Evolutionary conservation across 176 grass and related monocot genomes (phyloP), one percentile per base, ranked within the genome.

Genomic region (Thalia dealbata): DNA sequence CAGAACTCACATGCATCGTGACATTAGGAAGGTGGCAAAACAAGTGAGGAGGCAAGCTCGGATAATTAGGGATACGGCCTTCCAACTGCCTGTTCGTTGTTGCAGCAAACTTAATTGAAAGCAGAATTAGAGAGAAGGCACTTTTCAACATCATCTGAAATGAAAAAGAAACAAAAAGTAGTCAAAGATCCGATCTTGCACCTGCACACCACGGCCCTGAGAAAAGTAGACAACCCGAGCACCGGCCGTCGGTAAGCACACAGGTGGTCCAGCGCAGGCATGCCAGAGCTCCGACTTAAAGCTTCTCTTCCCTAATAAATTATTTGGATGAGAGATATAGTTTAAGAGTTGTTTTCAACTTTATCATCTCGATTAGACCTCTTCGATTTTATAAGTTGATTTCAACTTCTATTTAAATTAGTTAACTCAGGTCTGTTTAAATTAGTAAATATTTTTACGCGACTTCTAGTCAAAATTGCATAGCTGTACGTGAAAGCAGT

Each of bases 281-380:
- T 97, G 93, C 93, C 93, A 97, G 46, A 97, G 74, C 89, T 97
- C 93, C 67, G 93, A 92, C 78, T 92, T 87, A 76, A 97, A 88
- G 86, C 90, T 88, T 88, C 92, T 97, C 89, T 97, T 92, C 51
- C 71, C 71, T 73, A 58, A 58, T 22, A 28, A 60, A 11, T n/a
- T n/a, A n/a, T n/a, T n/a, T n/a, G n/a, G n/a, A n/a, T n/a, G n/a
- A n/a, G n/a, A n/a, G n/a, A n/a, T n/a, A n/a, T n/a, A n/a, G n/a
- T n/a, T n/a, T n/a, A n/a, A n/a, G n/a, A n/a, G n/a, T n/a, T n/a
- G n/a, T n/a, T n/a, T n/a, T n/a, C n/a, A n/a, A n/a, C n/a, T n/a
- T n/a, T n/a, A n/a, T n/a, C n/a, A n/a, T n/a, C n/a, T n/a, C n/a
- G n/a, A n/a, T n/a, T n/a, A n/a, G n/a, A n/a, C n/a, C n/a, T n/a